Evolutionary conservation across 768 basidiomycete genomes (phyloP), one percentile per base, ranked within the genome.

Genomic region (Cyathus striatus): DNA sequence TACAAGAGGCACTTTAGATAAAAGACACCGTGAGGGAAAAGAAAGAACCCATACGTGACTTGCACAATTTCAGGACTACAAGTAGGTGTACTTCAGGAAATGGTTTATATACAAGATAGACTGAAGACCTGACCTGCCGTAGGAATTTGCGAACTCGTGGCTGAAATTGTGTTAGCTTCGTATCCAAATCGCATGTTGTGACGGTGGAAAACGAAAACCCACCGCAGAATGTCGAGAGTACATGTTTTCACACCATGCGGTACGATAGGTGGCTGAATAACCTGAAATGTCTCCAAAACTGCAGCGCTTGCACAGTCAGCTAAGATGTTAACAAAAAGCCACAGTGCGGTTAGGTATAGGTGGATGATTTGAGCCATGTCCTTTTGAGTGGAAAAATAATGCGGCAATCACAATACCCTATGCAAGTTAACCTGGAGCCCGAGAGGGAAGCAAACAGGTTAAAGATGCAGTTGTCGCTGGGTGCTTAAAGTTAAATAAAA

Each of bases 91-190:
- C 17, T 41, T 17, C 21, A 24, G 26, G 16, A 35, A n/a, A 33
- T 13, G 33, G 23, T 40, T 4, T 10, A 20, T 32, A 42, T 27
- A 13, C n/a, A 18, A 24, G 18, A 9, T 18, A 9, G 27, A 16
- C 18, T 38, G 3, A 27, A 36, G 13, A n/a, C n/a, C 76, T 57
- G 53, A 86, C 85, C 66, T 46, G 52, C 81, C 83, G 47, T 77
- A 87, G 2, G 86, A 87, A 55, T 72, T 76, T 3, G 78, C 86
- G 53, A 86, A 88, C 41, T 83, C 83, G 42, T 77, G 81, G 55
- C 85, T 85, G 30, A 32, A 32, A 32, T 42, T 22, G 23, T 17
- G 39, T 22, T 18, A 26, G 34, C 43, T 42, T 18, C 45, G 34
- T 20, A 37, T 42, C n/a, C 33, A 17, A 12, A 24, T 17, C 24